Conservation (phyloP, 345 rosid genomes). For the Acer negundo region DNA sequence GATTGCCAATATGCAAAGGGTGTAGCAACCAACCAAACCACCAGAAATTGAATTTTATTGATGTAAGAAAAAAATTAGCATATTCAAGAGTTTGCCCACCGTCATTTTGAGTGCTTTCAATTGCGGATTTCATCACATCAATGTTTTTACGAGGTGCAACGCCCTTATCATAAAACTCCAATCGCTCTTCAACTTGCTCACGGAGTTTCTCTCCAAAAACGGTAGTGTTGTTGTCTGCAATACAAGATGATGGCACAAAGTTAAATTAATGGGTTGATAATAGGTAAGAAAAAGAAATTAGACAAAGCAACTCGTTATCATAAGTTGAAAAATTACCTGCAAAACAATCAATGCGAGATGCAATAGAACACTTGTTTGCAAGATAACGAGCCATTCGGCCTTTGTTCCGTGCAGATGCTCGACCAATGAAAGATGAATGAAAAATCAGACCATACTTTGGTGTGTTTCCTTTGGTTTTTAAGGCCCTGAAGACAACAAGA, state of each 20-base stretch:
- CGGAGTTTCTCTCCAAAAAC: constrained; percentile 86
- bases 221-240: constrained; percentile 58
- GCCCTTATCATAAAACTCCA: constrained; percentile 93
- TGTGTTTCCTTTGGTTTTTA: constrained; percentile 96
- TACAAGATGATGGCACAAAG: neutral
- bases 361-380: constrained; percentile 95
- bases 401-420: constrained; percentile 87
- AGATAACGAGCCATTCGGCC: constrained; percentile 97
- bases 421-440: constrained; percentile 91
- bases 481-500: constrained; percentile 52
- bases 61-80: neutral
- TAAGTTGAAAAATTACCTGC: constrained; percentile 46
- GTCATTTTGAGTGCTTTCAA: constrained; percentile 49
- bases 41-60: neutral
- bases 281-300: neutral
- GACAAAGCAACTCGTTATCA: neutral
- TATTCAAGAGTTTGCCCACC: constrained; percentile 35
- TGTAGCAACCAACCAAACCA: neutral
- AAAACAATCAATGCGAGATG: constrained; percentile 91
- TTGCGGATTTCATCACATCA: constrained; percentile 88
- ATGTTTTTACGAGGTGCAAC: constrained; percentile 94
- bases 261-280: neutral
- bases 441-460: constrained; percentile 94
- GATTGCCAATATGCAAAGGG: neutral
- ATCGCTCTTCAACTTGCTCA: constrained; percentile 93